These are phyloP conservation scores for Cyclostephanos invisitatus DNA, from an alignment of 108 stramenopile species.

Conservation along the genomic window DNA sequence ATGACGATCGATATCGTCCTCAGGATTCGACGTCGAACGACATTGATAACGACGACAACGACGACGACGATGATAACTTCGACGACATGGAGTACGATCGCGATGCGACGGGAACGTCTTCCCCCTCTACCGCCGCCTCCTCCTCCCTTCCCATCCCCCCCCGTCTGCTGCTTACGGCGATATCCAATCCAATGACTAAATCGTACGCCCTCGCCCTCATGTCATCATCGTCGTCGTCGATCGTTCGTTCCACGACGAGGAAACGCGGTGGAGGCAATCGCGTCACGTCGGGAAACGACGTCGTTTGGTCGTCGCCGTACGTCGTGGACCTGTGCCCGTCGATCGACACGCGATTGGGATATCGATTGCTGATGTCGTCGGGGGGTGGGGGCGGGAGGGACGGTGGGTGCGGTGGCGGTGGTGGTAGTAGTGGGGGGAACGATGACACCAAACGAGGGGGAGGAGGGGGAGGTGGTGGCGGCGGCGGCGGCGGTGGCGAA, in stretches of 20 bases:
- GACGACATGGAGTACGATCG: background rate
- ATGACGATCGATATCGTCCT: background rate
- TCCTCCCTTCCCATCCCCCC: constrained; percentile 3
- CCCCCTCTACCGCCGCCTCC: too few relatives aligned
- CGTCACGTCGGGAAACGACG: constrained; percentile 14
- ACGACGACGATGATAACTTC: background rate
- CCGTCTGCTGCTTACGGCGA: background rate
- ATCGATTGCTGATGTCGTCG: constrained; percentile 33
- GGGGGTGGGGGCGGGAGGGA: background rate
- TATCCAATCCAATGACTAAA: background rate
- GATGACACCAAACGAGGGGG: too few relatives aligned
- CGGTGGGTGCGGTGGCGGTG: too few relatives aligned
- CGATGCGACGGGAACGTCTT: too few relatives aligned
- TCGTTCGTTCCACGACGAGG: too few relatives aligned
- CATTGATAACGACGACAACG: background rate
- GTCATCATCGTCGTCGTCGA: background rate
- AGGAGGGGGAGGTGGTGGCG: background rate
- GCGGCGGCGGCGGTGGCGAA: constrained; percentile 44
- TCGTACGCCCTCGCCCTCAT: background rate
- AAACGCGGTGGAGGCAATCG: too few relatives aligned
- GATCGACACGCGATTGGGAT: constrained; percentile 45
- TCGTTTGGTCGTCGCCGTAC: constrained; percentile 25
- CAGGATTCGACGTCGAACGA: background rate
- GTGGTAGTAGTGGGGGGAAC: constrained; percentile 1
- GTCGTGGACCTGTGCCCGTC: constrained; percentile 73